Conservation (phyloP, 2,329 filamentous ascomycete genomes). For the Fusarium neocosmosporiellum region DNA sequence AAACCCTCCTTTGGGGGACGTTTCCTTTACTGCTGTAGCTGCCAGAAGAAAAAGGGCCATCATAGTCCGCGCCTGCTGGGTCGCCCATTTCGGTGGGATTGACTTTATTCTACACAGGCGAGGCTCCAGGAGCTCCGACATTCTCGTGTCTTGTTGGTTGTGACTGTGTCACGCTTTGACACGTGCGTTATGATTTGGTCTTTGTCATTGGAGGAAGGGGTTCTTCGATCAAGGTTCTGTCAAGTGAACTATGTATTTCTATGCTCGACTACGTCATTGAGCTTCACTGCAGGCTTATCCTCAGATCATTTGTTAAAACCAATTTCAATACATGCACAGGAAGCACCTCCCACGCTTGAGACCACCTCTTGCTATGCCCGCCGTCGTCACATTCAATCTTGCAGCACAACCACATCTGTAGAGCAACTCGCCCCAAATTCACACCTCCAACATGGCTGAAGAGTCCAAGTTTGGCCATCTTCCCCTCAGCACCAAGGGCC, state of each 20-base stretch:
- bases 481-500: slow-evolving; percentile 50
- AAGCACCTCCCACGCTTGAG: slow-evolving; percentile 1
- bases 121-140: slow-evolving; percentile 64
- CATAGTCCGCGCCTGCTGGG: slow-evolving; percentile 63
- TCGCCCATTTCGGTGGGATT: slow-evolving; percentile 28
- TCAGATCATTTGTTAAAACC: neutral
- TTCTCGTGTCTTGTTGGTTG: slow-evolving; percentile 24
- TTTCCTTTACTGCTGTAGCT: slow-evolving; percentile 43
- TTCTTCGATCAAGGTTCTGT: slow-evolving; percentile 21
- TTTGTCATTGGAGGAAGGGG: neutral
- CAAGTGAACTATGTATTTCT: slow-evolving; percentile 24
- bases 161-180: neutral
- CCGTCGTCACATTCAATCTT: slow-evolving; percentile 6
- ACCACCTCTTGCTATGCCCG: neutral
- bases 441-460: slow-evolving; percentile 23
- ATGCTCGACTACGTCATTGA: slow-evolving; percentile 33
- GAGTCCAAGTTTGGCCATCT: slow-evolving; percentile 46
- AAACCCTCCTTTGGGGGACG: slow-evolving; percentile 6
- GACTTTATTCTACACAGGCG: slow-evolving; percentile 55
- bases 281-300: neutral
- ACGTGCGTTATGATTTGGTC: neutral
- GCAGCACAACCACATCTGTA: neutral
- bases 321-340: slow-evolving; percentile 5
- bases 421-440: neutral
- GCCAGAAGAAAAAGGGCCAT: slow-evolving; percentile 62